A percentile compares a stretch with the other conserved stretches of the same genome.
phyloP scores from a whole-genome alignment of 352 stramenopile species.

The Globisporangium echinulatum region DNA sequence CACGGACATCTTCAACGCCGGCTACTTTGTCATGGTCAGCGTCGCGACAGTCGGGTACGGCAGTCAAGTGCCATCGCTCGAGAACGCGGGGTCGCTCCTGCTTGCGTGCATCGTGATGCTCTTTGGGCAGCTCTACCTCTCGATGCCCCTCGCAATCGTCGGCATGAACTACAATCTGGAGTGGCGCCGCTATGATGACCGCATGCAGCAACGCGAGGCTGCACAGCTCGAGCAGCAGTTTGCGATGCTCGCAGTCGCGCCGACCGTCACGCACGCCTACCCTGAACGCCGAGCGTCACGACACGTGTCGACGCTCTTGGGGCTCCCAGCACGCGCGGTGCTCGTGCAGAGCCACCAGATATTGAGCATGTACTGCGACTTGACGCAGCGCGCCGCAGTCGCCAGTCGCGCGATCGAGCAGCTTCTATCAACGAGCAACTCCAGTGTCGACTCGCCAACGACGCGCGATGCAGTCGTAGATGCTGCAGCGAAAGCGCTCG shows the following conservation, averaged over 20 bases:
- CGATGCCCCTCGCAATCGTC: constrained; percentile 52
- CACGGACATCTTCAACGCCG: constrained; percentile 55
- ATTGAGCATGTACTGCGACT: constrained; percentile 3
- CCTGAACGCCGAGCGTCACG: not conserved
- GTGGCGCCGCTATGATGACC: constrained; percentile 25
- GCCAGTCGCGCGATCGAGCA: constrained; percentile 15
- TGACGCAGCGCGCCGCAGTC: constrained; percentile 2
- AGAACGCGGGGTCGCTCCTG: constrained; percentile 24
- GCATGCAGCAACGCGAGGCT: not conserved
- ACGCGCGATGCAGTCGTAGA: not conserved
- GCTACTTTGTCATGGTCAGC: constrained; percentile 51
- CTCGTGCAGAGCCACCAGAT: constrained; percentile 4
- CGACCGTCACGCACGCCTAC: not conserved
- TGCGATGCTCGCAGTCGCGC: not conserved
- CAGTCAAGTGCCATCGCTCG: constrained; percentile 39
- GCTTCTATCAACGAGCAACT: not conserved
- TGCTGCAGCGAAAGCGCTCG: constrained; percentile 8
- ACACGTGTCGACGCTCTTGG: not conserved
- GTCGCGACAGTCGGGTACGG: constrained; percentile 53
- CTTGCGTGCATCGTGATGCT: constrained; percentile 45
- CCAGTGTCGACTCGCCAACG: not conserved
- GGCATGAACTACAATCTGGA: constrained; percentile 45
- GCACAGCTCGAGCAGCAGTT: not conserved
- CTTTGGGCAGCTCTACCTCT: constrained; percentile 43
- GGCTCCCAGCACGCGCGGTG: not conserved